Evolutionary conservation across 78 protist species (phyloP).

Genomic region (Planoprotostelium fungivorum): DNA sequence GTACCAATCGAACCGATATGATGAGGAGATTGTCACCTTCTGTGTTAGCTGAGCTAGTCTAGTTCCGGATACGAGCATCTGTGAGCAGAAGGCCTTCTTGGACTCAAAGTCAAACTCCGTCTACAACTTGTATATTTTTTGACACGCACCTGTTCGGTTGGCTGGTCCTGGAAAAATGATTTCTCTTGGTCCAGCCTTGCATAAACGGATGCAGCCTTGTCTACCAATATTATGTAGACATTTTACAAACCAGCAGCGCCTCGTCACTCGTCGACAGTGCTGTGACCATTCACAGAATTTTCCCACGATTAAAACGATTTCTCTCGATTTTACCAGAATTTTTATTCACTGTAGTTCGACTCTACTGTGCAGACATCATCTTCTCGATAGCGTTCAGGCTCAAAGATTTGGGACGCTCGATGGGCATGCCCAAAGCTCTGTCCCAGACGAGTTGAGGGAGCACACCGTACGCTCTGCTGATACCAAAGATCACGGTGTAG

Average conservation of each 20-base stretch:
- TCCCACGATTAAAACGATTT: not conserved
- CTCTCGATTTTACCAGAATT: not conserved
- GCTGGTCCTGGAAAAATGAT: too few species aligned
- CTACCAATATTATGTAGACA: not conserved
- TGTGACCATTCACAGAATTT: not conserved
- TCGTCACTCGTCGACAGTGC: not conserved
- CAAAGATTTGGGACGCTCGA: not conserved
- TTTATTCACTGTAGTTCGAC: not conserved
- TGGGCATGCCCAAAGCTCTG: constrained; percentile 58
- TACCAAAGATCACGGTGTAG: constrained; percentile 73
- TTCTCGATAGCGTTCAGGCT: not conserved
- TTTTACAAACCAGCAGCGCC: not conserved
- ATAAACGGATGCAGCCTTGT: not conserved
- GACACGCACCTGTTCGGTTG: too few species aligned
- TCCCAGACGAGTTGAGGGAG: constrained; percentile 54
- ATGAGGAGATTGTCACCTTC: too few species aligned
- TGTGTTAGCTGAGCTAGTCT: too few species aligned
- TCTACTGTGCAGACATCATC: not conserved
- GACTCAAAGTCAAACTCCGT: too few species aligned
- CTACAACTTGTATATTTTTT: too few species aligned
- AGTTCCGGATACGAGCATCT: too few species aligned
- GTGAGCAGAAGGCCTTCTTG: too few species aligned
- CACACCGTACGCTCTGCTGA: constrained; percentile 69
- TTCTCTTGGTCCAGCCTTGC: too few species aligned
- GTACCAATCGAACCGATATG: too few species aligned